These are phyloP conservation scores for Scutellaria barbata DNA, from an alignment of 257 asterid genomes.

Conservation along the genomic window DNA sequence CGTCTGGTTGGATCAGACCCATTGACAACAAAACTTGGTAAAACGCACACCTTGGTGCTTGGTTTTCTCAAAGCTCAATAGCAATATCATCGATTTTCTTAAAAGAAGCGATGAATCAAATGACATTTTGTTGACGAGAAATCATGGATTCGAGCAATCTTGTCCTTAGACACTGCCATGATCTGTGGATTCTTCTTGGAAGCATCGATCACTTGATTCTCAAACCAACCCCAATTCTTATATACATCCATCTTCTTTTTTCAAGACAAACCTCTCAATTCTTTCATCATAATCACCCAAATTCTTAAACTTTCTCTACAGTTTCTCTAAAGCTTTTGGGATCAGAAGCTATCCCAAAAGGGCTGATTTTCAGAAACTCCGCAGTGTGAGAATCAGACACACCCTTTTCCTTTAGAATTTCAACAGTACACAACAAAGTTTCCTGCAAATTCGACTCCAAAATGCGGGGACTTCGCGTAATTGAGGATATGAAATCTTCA, in stretches of 20 bases:
- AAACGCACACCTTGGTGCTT: constrained; percentile 38
- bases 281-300: constrained; percentile 32
- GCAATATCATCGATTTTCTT: not conserved
- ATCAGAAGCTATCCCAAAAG: not conserved
- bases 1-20: constrained; percentile 30
- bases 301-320: constrained; percentile 23
- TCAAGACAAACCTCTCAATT: constrained; percentile 22
- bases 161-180: constrained; percentile 20
- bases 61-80: constrained; percentile 36
- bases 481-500: not conserved
- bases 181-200: constrained; percentile 17
- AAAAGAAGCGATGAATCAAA: constrained; percentile 15
- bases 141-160: constrained; percentile 24
- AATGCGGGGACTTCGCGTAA: constrained; percentile 7
- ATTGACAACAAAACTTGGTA: constrained; percentile 30
- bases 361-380: not conserved
- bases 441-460: not conserved
- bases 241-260: constrained; percentile 29
- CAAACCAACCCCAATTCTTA: constrained; percentile 33
- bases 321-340: not conserved
- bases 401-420: constrained; percentile 15
- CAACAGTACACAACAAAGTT: constrained; percentile 20
- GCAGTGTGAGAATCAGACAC: constrained; percentile 28
- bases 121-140: constrained; percentile 35
- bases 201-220: constrained; percentile 13